Base-by-base conservation (phyloP, 495 filamentous ascomycete genomes). In the Neurospora sp. region DNA sequence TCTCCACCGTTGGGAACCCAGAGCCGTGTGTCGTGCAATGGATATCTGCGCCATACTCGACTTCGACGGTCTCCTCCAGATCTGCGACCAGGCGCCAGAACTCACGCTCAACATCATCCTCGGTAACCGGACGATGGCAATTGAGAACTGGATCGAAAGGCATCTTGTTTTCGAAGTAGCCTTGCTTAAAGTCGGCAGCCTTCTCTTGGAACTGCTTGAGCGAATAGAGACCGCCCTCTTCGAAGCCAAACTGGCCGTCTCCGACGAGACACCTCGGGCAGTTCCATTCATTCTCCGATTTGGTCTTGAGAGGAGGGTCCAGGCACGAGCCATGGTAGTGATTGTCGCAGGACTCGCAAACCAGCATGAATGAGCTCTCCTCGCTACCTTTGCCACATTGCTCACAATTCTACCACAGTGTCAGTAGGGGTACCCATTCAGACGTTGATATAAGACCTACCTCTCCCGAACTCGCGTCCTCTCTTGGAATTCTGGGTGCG, bases 21-120 rank as follows among this genome's bases (percentile, higher is more conserved):
- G 95, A 98, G 69, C 96, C 96, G 77, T 98, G 96, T 0, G 96
- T 99, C 1, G 96, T 98, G 18, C 95, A 98, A 79, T 99, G 96
- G 72, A 99, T 97, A 79, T 99, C 96, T 5, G 96, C 96, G 42
- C 96, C 96, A 79, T 99, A 99, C 80, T 99, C 96, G 16, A 99
- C 96, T 78, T 98, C 95, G 14, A 98, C 94, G 1, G 93, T 97
- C 80, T 98, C 96, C 71, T 95, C 94, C 68, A 97, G 83, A 79
- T 92, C 96, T 69, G 96, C 92, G 0, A 97, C 94, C 31, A 98
- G 84, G 74, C 93, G 88, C 96, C 96, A 99, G 82, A 99, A 99
- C 80, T 99, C 96, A 16, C 90, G 88, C 80, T 99, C 96, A 40
- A 99, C 93, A 77, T 99, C 96, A 75, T 98, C 95, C 78, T 99